Conservation (phyloP, 2,329 filamentous ascomycete species). For the Penicillium digitatum region DNA sequence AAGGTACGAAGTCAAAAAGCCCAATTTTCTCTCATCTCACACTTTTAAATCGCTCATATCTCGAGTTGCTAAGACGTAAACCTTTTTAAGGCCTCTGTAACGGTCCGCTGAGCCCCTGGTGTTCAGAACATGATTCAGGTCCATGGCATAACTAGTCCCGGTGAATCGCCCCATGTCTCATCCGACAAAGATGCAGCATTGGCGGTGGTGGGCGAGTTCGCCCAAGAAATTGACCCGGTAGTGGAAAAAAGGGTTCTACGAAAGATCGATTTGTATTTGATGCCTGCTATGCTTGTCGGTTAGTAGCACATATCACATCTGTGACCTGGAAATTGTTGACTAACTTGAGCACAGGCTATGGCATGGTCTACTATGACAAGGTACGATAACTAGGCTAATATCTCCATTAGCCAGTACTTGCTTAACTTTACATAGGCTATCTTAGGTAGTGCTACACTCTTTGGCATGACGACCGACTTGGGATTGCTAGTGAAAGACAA, state of each 20-base stretch:
- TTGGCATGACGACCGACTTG: slow-evolving; percentile 71
- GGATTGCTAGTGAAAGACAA: slow-evolving; percentile 53
- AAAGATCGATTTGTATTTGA: slow-evolving; percentile 65
- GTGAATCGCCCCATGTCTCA: background rate
- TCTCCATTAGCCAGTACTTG: background rate
- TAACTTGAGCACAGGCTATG: slow-evolving; percentile 45
- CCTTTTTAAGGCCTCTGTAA: background rate
- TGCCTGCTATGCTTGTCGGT: slow-evolving; percentile 63
- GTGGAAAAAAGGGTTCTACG: slow-evolving; percentile 56
- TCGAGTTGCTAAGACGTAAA: background rate
- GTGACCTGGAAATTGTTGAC: background rate
- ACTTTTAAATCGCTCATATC: background rate
- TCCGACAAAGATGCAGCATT: slow-evolving; percentile 54
- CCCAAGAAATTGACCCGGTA: slow-evolving; percentile 49
- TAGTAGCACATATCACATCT: background rate
- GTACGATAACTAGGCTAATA: slow-evolving; percentile 28
- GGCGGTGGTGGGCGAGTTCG: slow-evolving; percentile 55
- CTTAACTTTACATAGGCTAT: slow-evolving; percentile 53
- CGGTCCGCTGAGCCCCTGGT: background rate
- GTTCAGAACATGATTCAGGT: slow-evolving; percentile 21
- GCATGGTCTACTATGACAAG: slow-evolving; percentile 68
- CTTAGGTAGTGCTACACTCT: slow-evolving; percentile 66
- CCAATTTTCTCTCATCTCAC: slow-evolving; percentile 10
- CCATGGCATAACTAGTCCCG: slow-evolving; percentile 12
- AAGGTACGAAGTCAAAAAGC: slow-evolving; percentile 14